phyloP scores from a whole-genome alignment of 2,329 filamentous ascomycete species.

The Cladosporium sp. region DNA sequence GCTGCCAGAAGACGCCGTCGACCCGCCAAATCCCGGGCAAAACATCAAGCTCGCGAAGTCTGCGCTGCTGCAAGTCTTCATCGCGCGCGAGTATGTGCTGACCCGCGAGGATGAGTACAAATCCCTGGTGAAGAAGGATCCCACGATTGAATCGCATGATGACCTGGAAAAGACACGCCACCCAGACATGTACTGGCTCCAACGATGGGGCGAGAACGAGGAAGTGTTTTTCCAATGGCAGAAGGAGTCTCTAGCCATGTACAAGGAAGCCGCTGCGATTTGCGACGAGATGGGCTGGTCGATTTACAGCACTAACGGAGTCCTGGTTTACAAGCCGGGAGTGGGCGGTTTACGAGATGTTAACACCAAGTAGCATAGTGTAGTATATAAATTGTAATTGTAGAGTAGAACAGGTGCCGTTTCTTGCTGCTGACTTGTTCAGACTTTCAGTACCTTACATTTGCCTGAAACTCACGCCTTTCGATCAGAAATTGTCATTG shows the following conservation, averaged over 20 bases:
- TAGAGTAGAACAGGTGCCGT: no score
- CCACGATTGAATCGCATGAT: constrained; percentile 8
- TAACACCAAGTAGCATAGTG: no score
- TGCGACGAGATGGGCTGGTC: constrained; percentile 25
- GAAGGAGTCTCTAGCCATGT: constrained; percentile 20
- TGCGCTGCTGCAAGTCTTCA: constrained; percentile 24
- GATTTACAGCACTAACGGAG: background rate
- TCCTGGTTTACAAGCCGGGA: background rate
- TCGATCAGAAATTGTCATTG: no score
- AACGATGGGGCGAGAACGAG: constrained; percentile 21
- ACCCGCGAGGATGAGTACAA: background rate
- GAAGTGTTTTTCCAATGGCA: constrained; percentile 27
- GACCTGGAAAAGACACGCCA: background rate
- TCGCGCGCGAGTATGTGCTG: constrained; percentile 14
- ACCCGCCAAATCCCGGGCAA: constrained; percentile 23
- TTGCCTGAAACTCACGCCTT: no score
- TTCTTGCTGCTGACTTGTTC: no score
- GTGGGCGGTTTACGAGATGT: background rate
- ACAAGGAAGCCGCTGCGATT: constrained; percentile 23
- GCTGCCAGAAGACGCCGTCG: constrained; percentile 8
- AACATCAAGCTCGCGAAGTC: constrained; percentile 17
- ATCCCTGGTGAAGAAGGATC: background rate
- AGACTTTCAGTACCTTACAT: no score
- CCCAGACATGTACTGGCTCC: background rate
- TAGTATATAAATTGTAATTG: no score